Conservation (phyloP, 495 filamentous ascomycete species). For the Penicillium longicatenatum region DNA sequence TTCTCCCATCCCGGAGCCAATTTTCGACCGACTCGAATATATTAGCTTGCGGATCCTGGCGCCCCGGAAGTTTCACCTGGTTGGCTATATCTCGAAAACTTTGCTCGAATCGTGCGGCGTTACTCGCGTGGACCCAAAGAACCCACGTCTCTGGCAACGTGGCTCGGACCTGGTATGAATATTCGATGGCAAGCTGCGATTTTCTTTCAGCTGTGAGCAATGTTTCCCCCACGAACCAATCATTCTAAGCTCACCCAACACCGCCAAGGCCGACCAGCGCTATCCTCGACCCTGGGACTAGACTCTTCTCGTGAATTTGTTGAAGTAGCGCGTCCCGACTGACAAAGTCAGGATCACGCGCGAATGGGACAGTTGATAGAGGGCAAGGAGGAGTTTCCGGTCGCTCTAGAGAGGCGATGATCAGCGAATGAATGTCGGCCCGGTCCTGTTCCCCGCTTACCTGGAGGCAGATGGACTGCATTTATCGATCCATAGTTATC, state of each 20-base stretch:
- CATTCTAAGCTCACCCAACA: not conserved
- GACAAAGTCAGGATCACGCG: not conserved
- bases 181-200: not conserved
- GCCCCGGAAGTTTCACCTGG: not conserved
- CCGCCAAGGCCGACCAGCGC: not conserved
- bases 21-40: not conserved
- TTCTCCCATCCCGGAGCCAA: not conserved
- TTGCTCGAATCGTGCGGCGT: not conserved
- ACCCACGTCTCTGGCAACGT: not conserved
- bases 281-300: not conserved
- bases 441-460: not conserved
- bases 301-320: not conserved
- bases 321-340: not conserved
- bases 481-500: constrained; percentile 5
- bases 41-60: not conserved
- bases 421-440: not conserved
- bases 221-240: not conserved
- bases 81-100: not conserved
- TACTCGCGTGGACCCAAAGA: not conserved
- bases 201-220: not conserved
- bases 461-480: not conserved
- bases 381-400: not conserved
- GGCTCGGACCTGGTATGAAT: not conserved
- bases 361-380: not conserved
- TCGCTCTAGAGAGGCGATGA: not conserved